Percentiles rank a stretch among this genome's conserved stretches.
Evolutionary conservation across 164 flowering plant species (phyloP).

Genomic region (Piper betle): DNA sequence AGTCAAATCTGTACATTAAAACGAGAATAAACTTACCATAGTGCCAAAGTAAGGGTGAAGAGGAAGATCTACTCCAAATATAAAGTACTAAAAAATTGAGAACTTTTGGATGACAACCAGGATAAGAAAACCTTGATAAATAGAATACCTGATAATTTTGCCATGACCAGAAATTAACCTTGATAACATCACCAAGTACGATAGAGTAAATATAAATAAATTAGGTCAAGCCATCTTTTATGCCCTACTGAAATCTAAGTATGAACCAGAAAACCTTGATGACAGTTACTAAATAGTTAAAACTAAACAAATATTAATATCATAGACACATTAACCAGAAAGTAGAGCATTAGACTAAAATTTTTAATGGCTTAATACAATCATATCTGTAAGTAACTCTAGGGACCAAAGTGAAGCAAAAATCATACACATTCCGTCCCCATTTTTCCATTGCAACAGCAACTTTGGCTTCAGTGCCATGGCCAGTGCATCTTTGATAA

Average conservation of each 20-base stretch:
- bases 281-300: neutral
- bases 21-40: neutral
- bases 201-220: too few species aligned
- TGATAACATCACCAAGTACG: too few species aligned
- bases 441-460: conserved; percentile 71
- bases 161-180: too few species aligned
- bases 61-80: too few species aligned
- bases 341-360: neutral
- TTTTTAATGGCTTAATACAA: neutral
- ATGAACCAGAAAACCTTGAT: neutral
- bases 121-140: too few species aligned
- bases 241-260: too few species aligned
- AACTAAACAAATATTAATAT: neutral
- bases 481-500: conserved; percentile 72
- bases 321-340: neutral
- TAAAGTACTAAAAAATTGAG: too few species aligned
- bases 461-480: conserved; percentile 87
- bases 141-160: too few species aligned
- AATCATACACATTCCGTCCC: conserved; percentile 88
- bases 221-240: too few species aligned
- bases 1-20: conserved; percentile 62
- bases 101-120: too few species aligned
- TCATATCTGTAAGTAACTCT: neutral
- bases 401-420: conserved; percentile 3
- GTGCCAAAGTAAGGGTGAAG: neutral